Conservation (phyloP, 2,329 filamentous ascomycete species). For the Sphaerulina populicola region DNA sequence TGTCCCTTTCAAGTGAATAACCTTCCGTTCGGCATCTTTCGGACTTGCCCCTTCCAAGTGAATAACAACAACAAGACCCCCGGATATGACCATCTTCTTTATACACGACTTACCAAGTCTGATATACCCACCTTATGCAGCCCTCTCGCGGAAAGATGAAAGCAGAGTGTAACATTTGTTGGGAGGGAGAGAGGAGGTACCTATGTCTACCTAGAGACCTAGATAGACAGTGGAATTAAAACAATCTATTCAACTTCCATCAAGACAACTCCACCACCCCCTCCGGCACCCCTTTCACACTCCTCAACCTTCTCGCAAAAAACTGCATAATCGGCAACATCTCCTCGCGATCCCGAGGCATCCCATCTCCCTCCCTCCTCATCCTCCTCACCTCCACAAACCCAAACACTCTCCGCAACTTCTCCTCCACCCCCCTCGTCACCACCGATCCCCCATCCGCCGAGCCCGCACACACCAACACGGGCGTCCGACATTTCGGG, state of each 20-base stretch:
- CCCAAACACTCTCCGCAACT: constrained; percentile 47
- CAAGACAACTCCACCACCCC: constrained; percentile 44
- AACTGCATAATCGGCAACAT: constrained; percentile 86
- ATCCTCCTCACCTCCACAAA: constrained; percentile 61
- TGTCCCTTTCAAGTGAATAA: too few species aligned
- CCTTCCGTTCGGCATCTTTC: too few species aligned
- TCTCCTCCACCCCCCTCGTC: constrained; percentile 55
- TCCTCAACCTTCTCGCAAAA: constrained; percentile 57
- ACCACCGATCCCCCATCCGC: constrained; percentile 40
- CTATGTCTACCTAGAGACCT: too few species aligned
- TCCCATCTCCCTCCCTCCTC: constrained; percentile 62
- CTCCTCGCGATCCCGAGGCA: constrained; percentile 78
- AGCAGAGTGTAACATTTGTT: background rate
- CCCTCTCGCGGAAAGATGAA: background rate
- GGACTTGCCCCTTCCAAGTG: too few species aligned
- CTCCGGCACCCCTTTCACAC: constrained; percentile 46
- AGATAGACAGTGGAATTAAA: too few species aligned
- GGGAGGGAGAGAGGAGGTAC: too few species aligned
- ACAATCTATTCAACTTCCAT: constrained; percentile 3
- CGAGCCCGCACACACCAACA: constrained; percentile 54
- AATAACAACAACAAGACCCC: too few species aligned
- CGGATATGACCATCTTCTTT: too few species aligned
- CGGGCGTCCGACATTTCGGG: constrained; percentile 54
- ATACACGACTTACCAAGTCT: background rate
- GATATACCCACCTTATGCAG: background rate